Evolutionary conservation across 202 grass and related monocot genomes (phyloP), one percentile per base, ranked within the genome.

Genomic region (Elaeis oleifera): DNA sequence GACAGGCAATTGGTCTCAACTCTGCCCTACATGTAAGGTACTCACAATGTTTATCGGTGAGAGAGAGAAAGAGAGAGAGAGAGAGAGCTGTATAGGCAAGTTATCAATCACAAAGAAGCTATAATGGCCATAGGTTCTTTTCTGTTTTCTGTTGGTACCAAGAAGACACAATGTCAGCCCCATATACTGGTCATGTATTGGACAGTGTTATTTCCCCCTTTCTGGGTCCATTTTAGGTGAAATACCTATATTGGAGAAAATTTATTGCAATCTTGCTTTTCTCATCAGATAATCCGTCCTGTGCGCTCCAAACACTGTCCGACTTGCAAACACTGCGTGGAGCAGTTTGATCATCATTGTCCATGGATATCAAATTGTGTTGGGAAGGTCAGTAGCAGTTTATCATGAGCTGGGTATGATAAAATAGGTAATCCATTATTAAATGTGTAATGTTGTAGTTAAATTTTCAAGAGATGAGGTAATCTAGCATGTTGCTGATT

Each of bases 341-440:
- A 97, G 65, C 87, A 91, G 71, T 97, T 91, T 70, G 87, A 97
- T 60, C 84, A 97, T 88, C 87, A 92, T 62, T 92, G 94, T 74
- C 94, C 94, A 11, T 92, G 87, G 84, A 92, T 97, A 78, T 97
- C 94, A 75, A 97, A 89, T 62, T 97, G 88, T 79, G 88, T 97
- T 77, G 94, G 94, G 50, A 97, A 92, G 94, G 88, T 97, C 70
- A 82, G 70, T 65, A 11, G 22, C 60, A 21, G 11, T 7, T 19
- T 18, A 53, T 15, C 32, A 54, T 15, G 36, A 44, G 15, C 50
- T 29, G 18, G 9, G 20, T 17, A 55, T 55, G 13, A 44, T 44
- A 14, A 8, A 44, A 44, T 44, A 44, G 36, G 11, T 44, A 44
- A 36, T 44, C 36, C 36, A 44, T 26, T 21, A 67, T 54, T 55